phyloP scores from a whole-genome alignment of 257 asterid species.

The Coffea canephora region DNA sequence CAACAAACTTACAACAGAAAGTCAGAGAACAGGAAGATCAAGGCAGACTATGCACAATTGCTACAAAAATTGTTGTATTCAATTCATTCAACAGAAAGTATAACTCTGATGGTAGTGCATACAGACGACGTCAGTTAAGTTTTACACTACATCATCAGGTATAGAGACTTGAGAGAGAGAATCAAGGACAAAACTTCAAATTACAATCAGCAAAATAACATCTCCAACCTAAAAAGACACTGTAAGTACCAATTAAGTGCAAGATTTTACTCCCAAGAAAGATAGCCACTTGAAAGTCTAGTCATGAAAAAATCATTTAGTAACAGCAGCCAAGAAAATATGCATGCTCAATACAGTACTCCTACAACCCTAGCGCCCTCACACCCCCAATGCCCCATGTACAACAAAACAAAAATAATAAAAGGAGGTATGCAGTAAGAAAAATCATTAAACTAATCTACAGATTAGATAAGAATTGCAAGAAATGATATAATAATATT shows the following conservation, averaged over 20 bases:
- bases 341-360: background rate
- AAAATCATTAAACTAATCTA: too few species aligned
- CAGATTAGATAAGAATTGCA: too few species aligned
- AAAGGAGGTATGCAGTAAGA: too few species aligned
- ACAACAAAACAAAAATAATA: too few species aligned
- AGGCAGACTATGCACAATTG: background rate
- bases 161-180: background rate
- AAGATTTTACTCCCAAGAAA: background rate
- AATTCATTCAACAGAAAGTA: background rate
- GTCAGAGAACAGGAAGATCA: background rate
- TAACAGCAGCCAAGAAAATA: background rate
- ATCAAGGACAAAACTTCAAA: background rate
- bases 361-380: background rate
- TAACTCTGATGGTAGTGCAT: background rate
- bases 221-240: background rate
- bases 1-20: background rate
- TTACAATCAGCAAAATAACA: constrained; percentile 3
- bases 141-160: too few species aligned
- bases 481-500: too few species aligned
- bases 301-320: background rate
- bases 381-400: too few species aligned
- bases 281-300: background rate
- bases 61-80: background rate
- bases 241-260: background rate
- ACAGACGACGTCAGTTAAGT: too few species aligned